Evolutionary conservation across 116 monocot species (phyloP), one percentile per base, ranked within the genome.

Genomic region (Papilionanthe hybrid): DNA sequence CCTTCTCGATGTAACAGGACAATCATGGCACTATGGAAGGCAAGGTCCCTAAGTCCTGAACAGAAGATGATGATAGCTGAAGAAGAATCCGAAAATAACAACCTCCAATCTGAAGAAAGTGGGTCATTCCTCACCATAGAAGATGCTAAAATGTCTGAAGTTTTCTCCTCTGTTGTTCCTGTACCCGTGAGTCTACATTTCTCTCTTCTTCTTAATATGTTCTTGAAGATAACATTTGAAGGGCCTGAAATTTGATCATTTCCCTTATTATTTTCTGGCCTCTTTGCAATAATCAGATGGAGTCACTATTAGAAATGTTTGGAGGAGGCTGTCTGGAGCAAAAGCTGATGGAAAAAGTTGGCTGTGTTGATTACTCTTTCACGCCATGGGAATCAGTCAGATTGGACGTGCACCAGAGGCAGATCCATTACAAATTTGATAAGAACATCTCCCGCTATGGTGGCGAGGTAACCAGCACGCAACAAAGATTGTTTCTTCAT

Each of bases 21-120:
- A 77, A 94, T 92, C 72, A 88, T 89, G 92, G 97, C 92, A 49
- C 55, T 94, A 23, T 97, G 94, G 94, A 94, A 84, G 42, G 92
- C 94, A 27, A 92, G 86, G 80, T 88, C 92, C 43, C 75, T 92
- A 76, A 92, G 78, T 75, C 91, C 92, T 42, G 97, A 97, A 56
- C 94, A 97, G 76, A 94, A 90, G 84, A 76, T 94, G 65, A 85
- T 85, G 82, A 78, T 92, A 57, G 85, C 86, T 1, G 97, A 97
- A 82, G 91, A 91, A 77, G 91, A 92, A 87, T 89, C 91, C 63
- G 92, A 89, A 78, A 65, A 55, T 53, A 89, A 83, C 77, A 81
- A 68, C 68, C 63, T 88, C 47, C 81, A 80, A 0, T 79, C 50
- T 42, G 89, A 97, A 79, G 92, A 92, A 30, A 85, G 77, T 77